A percentile compares a stretch with the other conserved stretches of the same genome.
These are phyloP conservation scores for Cucurbita maxima DNA, from an alignment of 306 rosid species.

Conservation along the genomic window DNA sequence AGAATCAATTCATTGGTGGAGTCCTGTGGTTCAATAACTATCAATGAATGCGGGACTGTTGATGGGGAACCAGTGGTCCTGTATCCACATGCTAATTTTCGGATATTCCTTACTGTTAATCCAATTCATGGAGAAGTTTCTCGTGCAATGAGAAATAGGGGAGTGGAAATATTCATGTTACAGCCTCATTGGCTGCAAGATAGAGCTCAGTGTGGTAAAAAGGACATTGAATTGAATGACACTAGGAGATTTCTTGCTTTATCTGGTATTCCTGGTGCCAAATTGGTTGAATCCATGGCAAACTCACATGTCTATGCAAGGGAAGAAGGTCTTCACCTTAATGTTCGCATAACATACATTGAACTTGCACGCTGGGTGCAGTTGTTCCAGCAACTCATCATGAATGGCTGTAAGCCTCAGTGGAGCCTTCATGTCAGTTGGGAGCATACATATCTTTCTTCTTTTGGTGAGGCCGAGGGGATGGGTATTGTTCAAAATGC, in stretches of 20 bases:
- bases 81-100: conserved; percentile 72
- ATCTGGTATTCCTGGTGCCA: conserved; percentile 51
- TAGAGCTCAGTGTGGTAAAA: conserved; percentile 15
- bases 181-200: conserved; percentile 59
- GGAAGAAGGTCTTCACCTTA: conserved; percentile 35
- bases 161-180: conserved; percentile 85
- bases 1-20: conserved; percentile 93
- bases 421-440: conserved; percentile 86
- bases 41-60: conserved; percentile 79
- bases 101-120: conserved; percentile 80
- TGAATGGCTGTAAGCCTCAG: conserved; percentile 43
- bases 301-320: conserved; percentile 62
- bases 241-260: conserved; percentile 48
- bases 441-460: conserved; percentile 73
- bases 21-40: conserved; percentile 61
- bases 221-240: conserved; percentile 37
- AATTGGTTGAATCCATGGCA: conserved; percentile 59
- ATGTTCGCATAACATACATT: conserved; percentile 38
- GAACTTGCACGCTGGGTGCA: conserved; percentile 92
- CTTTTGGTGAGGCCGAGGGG: conserved; percentile 54
- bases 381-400: conserved; percentile 56
- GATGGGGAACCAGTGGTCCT: conserved; percentile 68
- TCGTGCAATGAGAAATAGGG: conserved; percentile 95
- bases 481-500: conserved; percentile 30
- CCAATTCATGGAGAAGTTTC: conserved; percentile 82